Base-by-base conservation (phyloP, 805 yeast species). In the Cyberlindnera maritima region DNA sequence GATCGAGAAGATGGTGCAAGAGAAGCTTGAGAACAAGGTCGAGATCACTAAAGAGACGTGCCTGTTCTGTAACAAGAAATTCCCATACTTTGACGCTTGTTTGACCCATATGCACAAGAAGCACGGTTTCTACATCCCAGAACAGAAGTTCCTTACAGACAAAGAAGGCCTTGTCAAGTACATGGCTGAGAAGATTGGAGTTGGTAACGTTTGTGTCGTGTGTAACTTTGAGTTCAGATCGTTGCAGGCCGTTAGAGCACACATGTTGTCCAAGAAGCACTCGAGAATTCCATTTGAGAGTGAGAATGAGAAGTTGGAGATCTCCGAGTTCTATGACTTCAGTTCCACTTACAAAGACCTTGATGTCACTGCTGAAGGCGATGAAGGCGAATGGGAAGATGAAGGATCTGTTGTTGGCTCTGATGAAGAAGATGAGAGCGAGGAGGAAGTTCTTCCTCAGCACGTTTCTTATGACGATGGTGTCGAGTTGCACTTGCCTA, bases 111-210 rank as follows among this genome's bases (percentile, higher is more conserved):
- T 94, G 96, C 79, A 75, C 59, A 76, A 74, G 55, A 68, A 63
- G 39, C 96, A 87, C 64, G 98, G 98, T 2, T 77, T 94, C 48
- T 91, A 81, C 54, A 76, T 94, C 18, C 99, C 99, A 1, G 99
- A 94, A 65, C 76, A 71, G 52, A 77, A 76, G 44, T 94, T 78
- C 61, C 72, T 94, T 39, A 74, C 70, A 1, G 88, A 92, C 60
- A 75, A 76, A 52, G 75, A 68, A 32, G 98, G 99, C 0, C 73
- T 94, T 32, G 72, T 94, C 13, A 63, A 67, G 12, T 94, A 94
- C 60, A 70, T 94, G 55, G 85, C 90, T 17, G 98, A 94, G 64
- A 94, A 94, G 66, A 80, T 94, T 49, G 94, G 96, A 18, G 77
- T 88, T 43, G 99, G 99, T 43, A 90, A 90, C 58, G 78, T 91